Evolutionary conservation across 2,329 filamentous ascomycete genomes (phyloP).

Genomic region (Aspergillus sp.): DNA sequence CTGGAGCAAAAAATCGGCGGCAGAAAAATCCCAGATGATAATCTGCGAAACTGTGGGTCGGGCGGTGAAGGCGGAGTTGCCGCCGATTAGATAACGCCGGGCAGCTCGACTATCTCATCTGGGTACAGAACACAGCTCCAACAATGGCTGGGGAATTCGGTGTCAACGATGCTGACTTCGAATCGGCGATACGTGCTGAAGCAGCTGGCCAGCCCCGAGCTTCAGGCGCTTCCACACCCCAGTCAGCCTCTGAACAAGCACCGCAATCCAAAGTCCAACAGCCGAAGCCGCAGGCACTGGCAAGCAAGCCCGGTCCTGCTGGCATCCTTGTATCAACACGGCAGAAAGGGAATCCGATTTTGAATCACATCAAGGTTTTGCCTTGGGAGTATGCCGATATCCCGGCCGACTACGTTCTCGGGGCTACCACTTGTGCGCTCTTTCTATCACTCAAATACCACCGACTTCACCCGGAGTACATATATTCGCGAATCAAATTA

Average conservation of each 20-base stretch:
- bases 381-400: constrained; percentile 98
- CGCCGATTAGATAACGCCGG: constrained; percentile 2
- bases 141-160: constrained; percentile 50
- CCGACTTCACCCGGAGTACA: constrained; percentile 94
- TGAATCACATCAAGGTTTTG: constrained; percentile 76
- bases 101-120: too few relatives aligned
- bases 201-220: constrained; percentile 42
- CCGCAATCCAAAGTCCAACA: constrained; percentile 66
- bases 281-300: constrained; percentile 82
- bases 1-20: constrained; percentile 32
- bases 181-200: constrained; percentile 35
- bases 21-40: constrained; percentile 29
- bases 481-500: constrained; percentile 86
- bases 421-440: constrained; percentile 81
- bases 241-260: constrained; percentile 27
- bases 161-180: constrained; percentile 48
- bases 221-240: constrained; percentile 51
- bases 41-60: constrained; percentile 16
- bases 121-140: neutral
- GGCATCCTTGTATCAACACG: constrained; percentile 86
- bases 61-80: constrained; percentile 22
- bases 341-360: constrained; percentile 91
- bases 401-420: constrained; percentile 89
- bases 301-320: constrained; percentile 65
- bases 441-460: constrained; percentile 97